Base-by-base conservation (phyloP, 2,329 filamentous ascomycete genomes). In the Bipolaris oryzae region DNA sequence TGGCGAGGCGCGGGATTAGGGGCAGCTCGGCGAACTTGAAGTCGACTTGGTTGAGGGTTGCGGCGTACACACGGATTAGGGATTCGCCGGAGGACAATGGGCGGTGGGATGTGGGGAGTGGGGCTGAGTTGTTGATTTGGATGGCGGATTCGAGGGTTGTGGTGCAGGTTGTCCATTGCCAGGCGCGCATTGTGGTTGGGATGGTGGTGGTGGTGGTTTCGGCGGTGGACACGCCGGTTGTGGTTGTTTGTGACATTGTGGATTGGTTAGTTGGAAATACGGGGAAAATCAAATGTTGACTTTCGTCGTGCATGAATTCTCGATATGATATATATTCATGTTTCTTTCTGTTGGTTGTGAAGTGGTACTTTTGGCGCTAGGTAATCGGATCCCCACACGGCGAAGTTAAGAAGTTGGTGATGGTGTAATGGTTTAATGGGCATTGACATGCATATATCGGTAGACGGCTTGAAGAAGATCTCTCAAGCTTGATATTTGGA, bases 1-100 rank as follows among this genome's bases (percentile, higher is more conserved):
- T 68, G n/a, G 60, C 53, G 39, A 69, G 50, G 23, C 62, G 56
- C 3, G 59, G 59, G 5, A 67, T 45, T 1, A 68, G 11, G 5
- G 62, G 63, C 1, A 67, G 61, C 21, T 66, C 58, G 3, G 67
- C 57, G 3, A 66, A 44, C 38, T 69, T 69, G 58, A 63, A 64
- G 53, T 69, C 67, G 1, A 68, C 62, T 10, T 64, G 67, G 42
- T 69, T 69, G n/a, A 69, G 52, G 3, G 67, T 60, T 16, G 64
- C 65, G 38, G 53, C 47, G 37, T 66, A 52, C 2, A 67, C 55
- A n/a, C 59, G 52, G 13, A 68, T 54, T 0, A 66, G 50, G 21
- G 48, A 63, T 23, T 63, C 62, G 31, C 63, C 61, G 5, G 54
- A 9, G 4, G 31, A 18, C 1, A 69, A 55, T 10, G 50, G 21